These are phyloP conservation scores for Colletotrichum scovillei DNA, from an alignment of 2,329 filamentous ascomycete species.

Conservation along the genomic window DNA sequence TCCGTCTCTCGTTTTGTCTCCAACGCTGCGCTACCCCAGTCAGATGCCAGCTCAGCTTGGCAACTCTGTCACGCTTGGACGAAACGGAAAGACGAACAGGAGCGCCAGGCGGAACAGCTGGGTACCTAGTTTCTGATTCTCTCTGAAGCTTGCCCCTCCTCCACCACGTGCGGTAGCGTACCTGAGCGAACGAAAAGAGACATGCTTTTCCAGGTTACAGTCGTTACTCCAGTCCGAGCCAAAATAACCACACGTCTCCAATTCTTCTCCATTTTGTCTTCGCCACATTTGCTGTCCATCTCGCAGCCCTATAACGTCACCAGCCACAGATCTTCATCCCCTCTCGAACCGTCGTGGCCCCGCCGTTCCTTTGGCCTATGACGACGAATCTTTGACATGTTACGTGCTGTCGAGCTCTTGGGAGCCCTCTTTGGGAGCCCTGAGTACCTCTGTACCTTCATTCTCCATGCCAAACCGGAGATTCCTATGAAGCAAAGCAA, in stretches of 20 bases:
- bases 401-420: slow-evolving; percentile 3
- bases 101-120: not conserved
- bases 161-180: slow-evolving; percentile 24
- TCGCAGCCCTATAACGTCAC: slow-evolving; percentile 35
- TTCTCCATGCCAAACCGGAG: not conserved
- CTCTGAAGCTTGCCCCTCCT: not conserved
- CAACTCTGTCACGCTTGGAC: not conserved
- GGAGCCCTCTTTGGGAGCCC: not conserved
- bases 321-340: slow-evolving; percentile 35
- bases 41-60: not conserved
- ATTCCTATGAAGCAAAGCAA: not conserved
- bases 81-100: not conserved
- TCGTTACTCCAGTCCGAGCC: slow-evolving; percentile 3
- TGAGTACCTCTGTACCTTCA: not conserved
- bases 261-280: not conserved
- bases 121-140: not conserved
- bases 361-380: slow-evolving; percentile 15
- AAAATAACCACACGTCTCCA: not conserved
- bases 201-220: too few species aligned
- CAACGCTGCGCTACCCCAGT: not conserved
- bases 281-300: slow-evolving; percentile 8
- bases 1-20: not conserved
- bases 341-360: slow-evolving; percentile 27
- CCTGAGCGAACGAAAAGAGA: slow-evolving; percentile 12
- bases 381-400: slow-evolving; percentile 17